Percentiles rank a stretch among this genome's conserved stretches.
Conservation (phyloP, 1,284 basidiomycete genomes). For the Irpex sp. region DNA sequence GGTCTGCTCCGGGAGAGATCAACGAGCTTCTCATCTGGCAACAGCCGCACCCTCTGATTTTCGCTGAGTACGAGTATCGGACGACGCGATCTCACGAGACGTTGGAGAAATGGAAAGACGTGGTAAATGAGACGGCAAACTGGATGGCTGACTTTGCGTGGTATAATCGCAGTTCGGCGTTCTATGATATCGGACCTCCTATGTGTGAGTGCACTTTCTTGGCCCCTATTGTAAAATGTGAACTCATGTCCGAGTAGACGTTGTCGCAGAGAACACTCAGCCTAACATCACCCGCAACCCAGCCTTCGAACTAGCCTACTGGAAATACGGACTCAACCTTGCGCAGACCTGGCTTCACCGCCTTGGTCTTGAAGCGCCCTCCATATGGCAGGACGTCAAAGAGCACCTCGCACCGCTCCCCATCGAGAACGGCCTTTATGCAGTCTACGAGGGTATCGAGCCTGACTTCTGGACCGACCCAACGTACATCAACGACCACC, state of each 20-base stretch:
- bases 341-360: conserved; percentile 46
- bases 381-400: conserved; percentile 41
- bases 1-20: conserved; percentile 55
- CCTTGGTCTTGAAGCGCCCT: conserved; percentile 38
- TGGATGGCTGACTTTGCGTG: conserved; percentile 60
- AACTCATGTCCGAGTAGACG: conserved; percentile 9
- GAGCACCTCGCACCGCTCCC: conserved; percentile 47
- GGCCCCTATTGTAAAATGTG: background rate
- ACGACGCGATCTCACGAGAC: conserved; percentile 36
- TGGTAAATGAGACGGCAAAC: conserved; percentile 51
- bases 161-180: conserved; percentile 41
- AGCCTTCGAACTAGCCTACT: conserved; percentile 57
- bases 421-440: conserved; percentile 45
- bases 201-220: conserved; percentile 33
- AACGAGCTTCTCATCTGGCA: conserved; percentile 65
- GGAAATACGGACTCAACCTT: conserved; percentile 46
- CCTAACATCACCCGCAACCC: conserved; percentile 53
- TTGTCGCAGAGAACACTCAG: conserved; percentile 53
- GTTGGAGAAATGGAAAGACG: conserved; percentile 46
- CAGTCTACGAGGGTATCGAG: conserved; percentile 53
- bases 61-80: conserved; percentile 57
- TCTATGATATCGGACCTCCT: conserved; percentile 56
- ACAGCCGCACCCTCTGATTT: conserved; percentile 55
- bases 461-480: conserved; percentile 49
- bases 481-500: conserved; percentile 54